These are phyloP conservation scores for Telfairia occidentalis DNA, from an alignment of 331 rosid genomes.

Conservation along the genomic window DNA sequence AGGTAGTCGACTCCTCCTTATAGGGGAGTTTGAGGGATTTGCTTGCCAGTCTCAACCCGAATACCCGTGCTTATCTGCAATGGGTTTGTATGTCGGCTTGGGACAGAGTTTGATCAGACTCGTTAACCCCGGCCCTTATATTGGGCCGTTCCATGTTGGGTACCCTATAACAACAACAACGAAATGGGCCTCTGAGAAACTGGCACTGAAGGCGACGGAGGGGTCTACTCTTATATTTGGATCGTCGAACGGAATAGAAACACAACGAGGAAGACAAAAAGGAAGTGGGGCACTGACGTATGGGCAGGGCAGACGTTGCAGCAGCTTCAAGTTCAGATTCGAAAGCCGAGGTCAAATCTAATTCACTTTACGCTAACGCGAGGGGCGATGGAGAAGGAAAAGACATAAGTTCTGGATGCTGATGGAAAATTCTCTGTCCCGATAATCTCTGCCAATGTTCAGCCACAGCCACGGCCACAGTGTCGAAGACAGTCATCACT, in stretches of 20 bases:
- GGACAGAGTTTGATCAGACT: too few relatives aligned
- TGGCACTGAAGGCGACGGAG: not conserved
- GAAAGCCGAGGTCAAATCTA: not conserved
- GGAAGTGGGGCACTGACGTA: not conserved
- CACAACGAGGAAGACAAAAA: not conserved
- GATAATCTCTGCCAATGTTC: not conserved
- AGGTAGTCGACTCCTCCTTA: too few relatives aligned
- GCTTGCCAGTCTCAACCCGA: too few relatives aligned
- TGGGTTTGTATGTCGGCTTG: too few relatives aligned
- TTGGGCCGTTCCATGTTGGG: too few relatives aligned
- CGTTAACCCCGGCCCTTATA: too few relatives aligned
- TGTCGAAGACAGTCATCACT: not conserved
- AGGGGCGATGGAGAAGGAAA: too few relatives aligned
- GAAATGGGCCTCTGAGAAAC: not conserved
- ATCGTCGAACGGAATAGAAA: not conserved
- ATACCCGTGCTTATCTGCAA: too few relatives aligned
- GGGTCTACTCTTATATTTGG: not conserved
- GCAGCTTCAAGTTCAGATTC: not conserved
- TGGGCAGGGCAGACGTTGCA: not conserved
- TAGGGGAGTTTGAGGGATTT: too few relatives aligned
- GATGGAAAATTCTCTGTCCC: not conserved
- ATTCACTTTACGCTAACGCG: not conserved
- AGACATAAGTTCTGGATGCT: too few relatives aligned
- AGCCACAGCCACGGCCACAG: not conserved
- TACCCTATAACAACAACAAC: too few relatives aligned